phyloP scores from a whole-genome alignment of 306 rosid genomes.

The Vicia sativa region DNA sequence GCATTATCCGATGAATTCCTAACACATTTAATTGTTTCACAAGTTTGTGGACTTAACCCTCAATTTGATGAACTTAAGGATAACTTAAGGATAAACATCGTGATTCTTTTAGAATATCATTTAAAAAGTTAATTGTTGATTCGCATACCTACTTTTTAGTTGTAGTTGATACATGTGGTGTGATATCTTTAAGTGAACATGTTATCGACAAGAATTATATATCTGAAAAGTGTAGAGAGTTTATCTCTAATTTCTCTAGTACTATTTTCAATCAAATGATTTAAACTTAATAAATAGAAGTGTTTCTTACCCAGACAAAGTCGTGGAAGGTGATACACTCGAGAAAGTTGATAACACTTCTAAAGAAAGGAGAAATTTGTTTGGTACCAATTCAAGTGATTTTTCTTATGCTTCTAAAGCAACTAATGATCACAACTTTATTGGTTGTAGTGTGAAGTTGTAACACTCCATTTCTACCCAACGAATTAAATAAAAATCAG shows the following conservation, averaged over 20 bases:
- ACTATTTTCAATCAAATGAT: constrained; percentile 35
- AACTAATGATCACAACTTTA: constrained; percentile 43
- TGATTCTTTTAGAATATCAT: constrained; percentile 50
- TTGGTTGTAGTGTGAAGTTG: constrained; percentile 47
- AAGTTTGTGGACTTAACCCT: constrained; percentile 54
- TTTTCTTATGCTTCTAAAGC: constrained; percentile 55
- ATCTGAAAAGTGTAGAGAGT: constrained; percentile 59
- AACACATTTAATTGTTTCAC: constrained; percentile 60
- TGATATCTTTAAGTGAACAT: constrained; percentile 53
- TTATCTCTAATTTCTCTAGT: constrained; percentile 41
- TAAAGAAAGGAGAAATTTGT: constrained; percentile 46
- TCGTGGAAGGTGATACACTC: constrained; percentile 40
- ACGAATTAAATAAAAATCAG: too few species aligned
- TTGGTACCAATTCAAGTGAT: constrained; percentile 51
- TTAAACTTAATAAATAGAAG: constrained; percentile 39
- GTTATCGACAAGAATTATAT: constrained; percentile 43
- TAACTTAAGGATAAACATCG: constrained; percentile 40
- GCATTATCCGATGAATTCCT: constrained; percentile 76
- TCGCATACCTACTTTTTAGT: constrained; percentile 73
- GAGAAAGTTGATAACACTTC: constrained; percentile 42
- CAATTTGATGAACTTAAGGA: constrained; percentile 40
- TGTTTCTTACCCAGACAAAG: constrained; percentile 43
- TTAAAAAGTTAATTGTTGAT: constrained; percentile 76
- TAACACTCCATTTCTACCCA: too few species aligned
- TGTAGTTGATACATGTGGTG: constrained; percentile 77